These are phyloP conservation scores for Penicillium mononematosum DNA, from an alignment of 495 filamentous ascomycete genomes.

Conservation along the genomic window DNA sequence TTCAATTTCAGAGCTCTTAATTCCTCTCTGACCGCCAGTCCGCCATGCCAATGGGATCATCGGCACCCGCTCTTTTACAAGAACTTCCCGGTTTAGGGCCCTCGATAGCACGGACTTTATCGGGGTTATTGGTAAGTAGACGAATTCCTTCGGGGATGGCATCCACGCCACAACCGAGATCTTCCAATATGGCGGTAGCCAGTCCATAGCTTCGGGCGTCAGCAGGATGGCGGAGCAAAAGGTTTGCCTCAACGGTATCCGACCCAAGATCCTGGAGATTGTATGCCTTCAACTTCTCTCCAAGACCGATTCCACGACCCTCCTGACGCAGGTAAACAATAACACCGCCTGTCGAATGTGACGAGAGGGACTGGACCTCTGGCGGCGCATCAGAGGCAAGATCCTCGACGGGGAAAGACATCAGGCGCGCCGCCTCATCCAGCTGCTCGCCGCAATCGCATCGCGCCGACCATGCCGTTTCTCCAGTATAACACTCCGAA, in stretches of 20 bases:
- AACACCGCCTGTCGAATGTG: constrained; percentile 70
- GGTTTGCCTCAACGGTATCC: constrained; percentile 94
- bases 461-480: constrained; percentile 95
- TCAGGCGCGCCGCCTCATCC: constrained; percentile 90
- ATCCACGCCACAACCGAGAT: constrained; percentile 69
- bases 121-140: constrained; percentile 95
- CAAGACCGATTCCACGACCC: constrained; percentile 89
- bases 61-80: constrained; percentile 83
- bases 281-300: constrained; percentile 96
- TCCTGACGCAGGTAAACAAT: constrained; percentile 96
- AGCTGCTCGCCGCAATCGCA: constrained; percentile 98
- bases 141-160: constrained; percentile 64
- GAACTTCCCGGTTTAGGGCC: constrained; percentile 83
- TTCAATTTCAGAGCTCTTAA: constrained; percentile 83
- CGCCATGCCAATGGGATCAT: constrained; percentile 98
- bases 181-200: constrained; percentile 88
- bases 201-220: constrained; percentile 93
- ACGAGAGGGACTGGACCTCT: constrained; percentile 40
- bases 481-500: constrained; percentile 97
- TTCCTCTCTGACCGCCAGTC: constrained; percentile 72
- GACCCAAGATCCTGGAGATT: constrained; percentile 94
- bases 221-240: constrained; percentile 86
- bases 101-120: constrained; percentile 93
- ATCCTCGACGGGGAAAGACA: constrained; percentile 68
- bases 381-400: constrained; percentile 35